These are phyloP conservation scores for Puccinia brachypodii DNA, from an alignment of 1,284 basidiomycete genomes.

Conservation along the genomic window DNA sequence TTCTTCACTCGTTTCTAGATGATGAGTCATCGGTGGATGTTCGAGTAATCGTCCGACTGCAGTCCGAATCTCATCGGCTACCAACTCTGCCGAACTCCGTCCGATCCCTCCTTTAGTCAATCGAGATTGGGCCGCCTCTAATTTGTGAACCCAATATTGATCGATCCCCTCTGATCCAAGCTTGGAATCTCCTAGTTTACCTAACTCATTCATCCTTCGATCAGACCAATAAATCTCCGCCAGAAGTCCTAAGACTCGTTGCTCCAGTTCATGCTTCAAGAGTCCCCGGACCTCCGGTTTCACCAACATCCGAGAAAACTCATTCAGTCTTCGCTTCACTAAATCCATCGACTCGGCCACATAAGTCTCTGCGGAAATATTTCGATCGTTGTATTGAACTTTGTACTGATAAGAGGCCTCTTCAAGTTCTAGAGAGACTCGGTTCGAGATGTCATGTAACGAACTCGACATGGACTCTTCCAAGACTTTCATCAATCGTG, in stretches of 20 bases:
- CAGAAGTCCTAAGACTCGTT: slow-evolving; percentile 93
- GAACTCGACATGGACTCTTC: slow-evolving; percentile 96
- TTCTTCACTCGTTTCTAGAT: slow-evolving; percentile 80
- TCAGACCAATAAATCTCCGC: slow-evolving; percentile 98
- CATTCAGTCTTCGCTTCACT: slow-evolving; percentile 86
- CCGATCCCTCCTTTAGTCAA: slow-evolving; percentile 97
- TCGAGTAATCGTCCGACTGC: slow-evolving; percentile 62
- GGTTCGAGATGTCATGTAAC: slow-evolving; percentile 90
- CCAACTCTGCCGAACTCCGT: slow-evolving; percentile 86
- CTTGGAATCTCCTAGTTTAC: slow-evolving; percentile 70
- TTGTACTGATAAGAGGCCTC: slow-evolving; percentile 99
- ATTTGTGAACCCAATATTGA: slow-evolving; percentile 90
- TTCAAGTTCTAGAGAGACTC: slow-evolving; percentile 93
- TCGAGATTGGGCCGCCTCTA: slow-evolving; percentile 85
- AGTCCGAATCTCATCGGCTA: slow-evolving; percentile 82
- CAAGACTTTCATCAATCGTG: slow-evolving; percentile 89
- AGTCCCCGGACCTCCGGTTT: slow-evolving; percentile 84
- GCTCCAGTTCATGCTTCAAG: slow-evolving; percentile 88
- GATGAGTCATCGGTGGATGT: slow-evolving; percentile 83
- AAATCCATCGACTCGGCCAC: slow-evolving; percentile 94
- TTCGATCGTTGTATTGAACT: slow-evolving; percentile 97
- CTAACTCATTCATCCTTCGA: slow-evolving; percentile 74
- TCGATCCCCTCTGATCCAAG: slow-evolving; percentile 72
- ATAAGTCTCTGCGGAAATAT: slow-evolving; percentile 92
- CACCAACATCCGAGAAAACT: slow-evolving; percentile 78